These are phyloP conservation scores for Kernera saxatilis DNA, from an alignment of 345 rosid species.

Conservation along the genomic window DNA sequence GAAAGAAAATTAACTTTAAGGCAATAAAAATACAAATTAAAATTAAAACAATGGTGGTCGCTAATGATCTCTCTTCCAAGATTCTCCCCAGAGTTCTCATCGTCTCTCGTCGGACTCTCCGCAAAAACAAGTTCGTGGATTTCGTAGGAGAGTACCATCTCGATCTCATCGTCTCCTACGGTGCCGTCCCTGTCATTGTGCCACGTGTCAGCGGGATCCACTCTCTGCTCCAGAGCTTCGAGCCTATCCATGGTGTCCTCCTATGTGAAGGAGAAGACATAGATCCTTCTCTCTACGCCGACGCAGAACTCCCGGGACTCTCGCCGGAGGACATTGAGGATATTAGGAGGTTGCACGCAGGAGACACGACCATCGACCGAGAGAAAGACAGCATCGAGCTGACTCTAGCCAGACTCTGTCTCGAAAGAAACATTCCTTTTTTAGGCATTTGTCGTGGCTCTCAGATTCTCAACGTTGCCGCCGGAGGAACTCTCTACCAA, in stretches of 20 bases:
- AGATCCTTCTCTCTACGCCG: constrained; percentile 56
- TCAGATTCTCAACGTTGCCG: constrained; percentile 63
- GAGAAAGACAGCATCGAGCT: constrained; percentile 62
- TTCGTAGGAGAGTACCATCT: constrained; percentile 72
- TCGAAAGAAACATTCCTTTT: constrained; percentile 53
- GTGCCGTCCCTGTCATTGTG: constrained; percentile 61
- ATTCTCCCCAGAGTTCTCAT: constrained; percentile 51
- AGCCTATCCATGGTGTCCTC: constrained; percentile 67
- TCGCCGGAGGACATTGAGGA: constrained; percentile 51
- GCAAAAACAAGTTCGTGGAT: constrained; percentile 56
- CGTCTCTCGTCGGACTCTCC: constrained; percentile 52
- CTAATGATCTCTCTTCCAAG: constrained; percentile 36
- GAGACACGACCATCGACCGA: constrained; percentile 48
- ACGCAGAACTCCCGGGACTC: constrained; percentile 36
- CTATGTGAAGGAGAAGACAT: constrained; percentile 74
- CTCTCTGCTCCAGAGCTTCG: constrained; percentile 47
- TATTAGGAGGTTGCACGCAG: constrained; percentile 36
- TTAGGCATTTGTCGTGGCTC: constrained; percentile 75
- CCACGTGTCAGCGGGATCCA: constrained; percentile 59
- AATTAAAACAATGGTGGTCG: constrained; percentile 15
- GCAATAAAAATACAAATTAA: not conserved
- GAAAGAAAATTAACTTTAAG: not conserved
- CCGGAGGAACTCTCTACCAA: constrained; percentile 62
- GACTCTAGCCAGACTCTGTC: constrained; percentile 53
- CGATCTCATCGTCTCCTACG: constrained; percentile 52